Conservation (phyloP, 129 eudicot species). For the Artemisia tridentata region DNA sequence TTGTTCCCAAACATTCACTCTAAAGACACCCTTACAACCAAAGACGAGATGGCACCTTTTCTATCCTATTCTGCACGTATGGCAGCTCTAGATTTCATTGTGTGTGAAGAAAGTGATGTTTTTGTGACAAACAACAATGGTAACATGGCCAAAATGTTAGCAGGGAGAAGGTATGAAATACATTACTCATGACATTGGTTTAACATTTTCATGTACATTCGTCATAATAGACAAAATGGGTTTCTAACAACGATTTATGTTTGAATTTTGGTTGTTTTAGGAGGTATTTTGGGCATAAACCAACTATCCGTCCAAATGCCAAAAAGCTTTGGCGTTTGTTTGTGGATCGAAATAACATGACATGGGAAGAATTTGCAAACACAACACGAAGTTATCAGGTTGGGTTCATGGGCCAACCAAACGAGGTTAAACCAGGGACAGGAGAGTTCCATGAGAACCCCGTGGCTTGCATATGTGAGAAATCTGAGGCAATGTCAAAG, state of each 20-base stretch:
- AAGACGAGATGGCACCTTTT: constrained; percentile 55
- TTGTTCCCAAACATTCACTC: constrained; percentile 69
- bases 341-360: constrained; percentile 46
- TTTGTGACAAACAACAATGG: constrained; percentile 81
- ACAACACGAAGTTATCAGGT: constrained; percentile 45
- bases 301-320: constrained; percentile 71
- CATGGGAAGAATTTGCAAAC: constrained; percentile 59
- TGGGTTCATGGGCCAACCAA: constrained; percentile 79
- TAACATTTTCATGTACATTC: not conserved
- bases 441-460: constrained; percentile 77
- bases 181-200: not conserved
- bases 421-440: constrained; percentile 56
- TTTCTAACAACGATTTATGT: too few relatives aligned
- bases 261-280: constrained; percentile 31
- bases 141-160: constrained; percentile 79
- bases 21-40: constrained; percentile 54
- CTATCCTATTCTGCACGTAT: constrained; percentile 59
- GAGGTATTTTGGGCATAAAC: constrained; percentile 85
- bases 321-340: constrained; percentile 58
- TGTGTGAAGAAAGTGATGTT: constrained; percentile 72
- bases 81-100: constrained; percentile 80
- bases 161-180: constrained; percentile 66
- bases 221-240: too few relatives aligned
- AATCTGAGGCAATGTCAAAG: constrained; percentile 25
- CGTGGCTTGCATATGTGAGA: constrained; percentile 58